phyloP scores from a whole-genome alignment of 306 rosid genomes.

The Lathyrus tuberosus region DNA sequence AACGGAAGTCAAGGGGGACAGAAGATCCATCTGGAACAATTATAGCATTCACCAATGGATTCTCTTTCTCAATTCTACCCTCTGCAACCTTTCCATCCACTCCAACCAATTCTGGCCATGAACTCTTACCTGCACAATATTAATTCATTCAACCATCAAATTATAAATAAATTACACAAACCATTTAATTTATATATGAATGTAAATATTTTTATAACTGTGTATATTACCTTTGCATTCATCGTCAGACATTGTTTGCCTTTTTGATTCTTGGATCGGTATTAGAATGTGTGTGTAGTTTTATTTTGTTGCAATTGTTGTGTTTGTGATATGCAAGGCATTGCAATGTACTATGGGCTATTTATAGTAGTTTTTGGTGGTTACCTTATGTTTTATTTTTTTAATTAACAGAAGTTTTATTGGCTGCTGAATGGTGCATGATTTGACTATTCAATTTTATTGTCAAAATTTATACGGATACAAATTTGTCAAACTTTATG shows the following conservation, averaged over 20 bases:
- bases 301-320: background rate
- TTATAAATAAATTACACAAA: too few relatives aligned
- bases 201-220: too few relatives aligned
- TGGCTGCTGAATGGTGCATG: background rate
- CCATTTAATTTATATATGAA: too few relatives aligned
- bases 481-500: constrained; percentile 21
- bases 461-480: constrained; percentile 1
- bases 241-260: constrained; percentile 24
- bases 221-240: constrained; percentile 36
- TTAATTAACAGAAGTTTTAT: background rate
- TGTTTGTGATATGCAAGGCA: constrained; percentile 3
- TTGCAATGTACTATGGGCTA: constrained; percentile 14
- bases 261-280: background rate
- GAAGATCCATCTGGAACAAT: constrained; percentile 34
- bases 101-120: constrained; percentile 65
- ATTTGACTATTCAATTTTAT: constrained; percentile 9
- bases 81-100: constrained; percentile 44
- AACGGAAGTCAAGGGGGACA: constrained; percentile 31
- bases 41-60: constrained; percentile 42
- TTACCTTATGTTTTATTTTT: background rate
- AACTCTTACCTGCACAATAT: too few relatives aligned
- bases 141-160: too few relatives aligned
- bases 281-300: too few relatives aligned
- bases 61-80: constrained; percentile 52
- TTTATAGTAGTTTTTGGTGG: constrained; percentile 16